A percentile compares a stretch with the other conserved stretches of the same genome.
Evolutionary conservation across 371 early-diverging fungal species (phyloP).

Genomic region (Basidiobolus meristosporus): DNA sequence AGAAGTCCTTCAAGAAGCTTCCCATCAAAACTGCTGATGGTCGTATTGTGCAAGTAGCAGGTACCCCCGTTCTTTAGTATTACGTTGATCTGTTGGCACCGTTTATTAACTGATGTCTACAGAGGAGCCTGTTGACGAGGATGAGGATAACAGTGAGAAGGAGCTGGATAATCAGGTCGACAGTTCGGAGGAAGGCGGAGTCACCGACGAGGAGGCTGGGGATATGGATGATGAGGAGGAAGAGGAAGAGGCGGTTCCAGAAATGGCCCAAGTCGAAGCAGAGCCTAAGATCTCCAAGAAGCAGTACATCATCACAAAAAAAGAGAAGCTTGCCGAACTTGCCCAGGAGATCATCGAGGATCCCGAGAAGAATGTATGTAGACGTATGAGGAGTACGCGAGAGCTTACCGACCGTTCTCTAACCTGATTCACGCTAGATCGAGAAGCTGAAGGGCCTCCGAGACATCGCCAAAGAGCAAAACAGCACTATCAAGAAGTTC

Average conservation of each 20-base stretch:
- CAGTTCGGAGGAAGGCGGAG: constrained; percentile 8
- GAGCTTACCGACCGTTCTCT: neutral
- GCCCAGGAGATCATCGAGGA: constrained; percentile 57
- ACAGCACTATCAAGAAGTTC: constrained; percentile 37
- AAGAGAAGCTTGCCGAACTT: constrained; percentile 56
- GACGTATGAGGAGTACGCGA: neutral
- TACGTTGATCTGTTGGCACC: neutral
- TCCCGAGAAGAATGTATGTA: constrained; percentile 48
- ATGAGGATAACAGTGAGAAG: constrained; percentile 9
- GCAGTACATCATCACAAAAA: constrained; percentile 31
- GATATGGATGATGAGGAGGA: constrained; percentile 5
- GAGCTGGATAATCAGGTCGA: constrained; percentile 6
- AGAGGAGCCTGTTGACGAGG: constrained; percentile 11
- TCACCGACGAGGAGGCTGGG: constrained; percentile 3
- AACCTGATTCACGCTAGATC: constrained; percentile 11
- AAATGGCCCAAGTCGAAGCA: constrained; percentile 2
- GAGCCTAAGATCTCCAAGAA: constrained; percentile 19
- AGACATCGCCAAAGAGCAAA: constrained; percentile 25
- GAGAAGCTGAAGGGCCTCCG: constrained; percentile 36
- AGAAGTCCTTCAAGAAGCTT: constrained; percentile 24
- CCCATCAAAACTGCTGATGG: constrained; percentile 47
- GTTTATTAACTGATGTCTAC: constrained; percentile 3
- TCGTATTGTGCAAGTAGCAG: constrained; percentile 5
- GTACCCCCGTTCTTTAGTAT: neutral
- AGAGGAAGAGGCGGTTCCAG: constrained; percentile 7